phyloP scores from a whole-genome alignment of 2,329 filamentous ascomycete species.

The Polytolypa hystricis region DNA sequence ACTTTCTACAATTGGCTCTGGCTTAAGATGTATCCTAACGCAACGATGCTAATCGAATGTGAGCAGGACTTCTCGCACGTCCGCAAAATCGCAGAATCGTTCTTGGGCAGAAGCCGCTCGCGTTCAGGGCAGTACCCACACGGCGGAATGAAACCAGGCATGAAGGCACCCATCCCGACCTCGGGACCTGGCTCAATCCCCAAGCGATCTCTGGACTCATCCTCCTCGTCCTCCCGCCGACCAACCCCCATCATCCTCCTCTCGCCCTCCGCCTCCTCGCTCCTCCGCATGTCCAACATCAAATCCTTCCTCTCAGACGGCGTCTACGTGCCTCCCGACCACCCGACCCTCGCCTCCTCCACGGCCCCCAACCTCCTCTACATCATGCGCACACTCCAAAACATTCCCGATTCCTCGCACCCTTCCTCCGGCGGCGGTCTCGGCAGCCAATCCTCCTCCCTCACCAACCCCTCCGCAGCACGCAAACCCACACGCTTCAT shows the following conservation, averaged over 20 bases:
- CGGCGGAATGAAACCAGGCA: slow-evolving; percentile 22
- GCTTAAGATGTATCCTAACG: neutral
- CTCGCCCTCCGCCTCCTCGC: slow-evolving; percentile 86
- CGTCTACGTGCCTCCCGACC: slow-evolving; percentile 65
- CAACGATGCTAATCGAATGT: neutral
- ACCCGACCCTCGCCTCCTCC: slow-evolving; percentile 47
- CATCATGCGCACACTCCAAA: slow-evolving; percentile 64
- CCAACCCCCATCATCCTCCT: slow-evolving; percentile 88
- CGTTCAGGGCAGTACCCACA: slow-evolving; percentile 26
- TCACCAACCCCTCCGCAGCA: slow-evolving; percentile 21
- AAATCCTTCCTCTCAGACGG: slow-evolving; percentile 86
- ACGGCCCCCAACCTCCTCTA: slow-evolving; percentile 71
- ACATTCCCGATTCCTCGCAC: slow-evolving; percentile 26
- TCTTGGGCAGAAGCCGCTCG: slow-evolving; percentile 49
- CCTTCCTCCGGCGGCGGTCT: slow-evolving; percentile 11
- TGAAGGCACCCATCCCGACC: slow-evolving; percentile 21
- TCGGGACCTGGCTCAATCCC: slow-evolving; percentile 28
- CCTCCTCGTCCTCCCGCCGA: slow-evolving; percentile 39
- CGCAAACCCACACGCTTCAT: slow-evolving; percentile 80
- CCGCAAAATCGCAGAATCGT: slow-evolving; percentile 69
- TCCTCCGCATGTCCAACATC: slow-evolving; percentile 91
- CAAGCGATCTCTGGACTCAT: slow-evolving; percentile 32
- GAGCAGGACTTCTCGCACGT: slow-evolving; percentile 83
- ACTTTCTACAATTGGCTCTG: slow-evolving; percentile 1
- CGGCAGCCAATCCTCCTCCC: slow-evolving; percentile 10